Evolutionary conservation across 2,329 filamentous ascomycete genomes (phyloP), one percentile per base, ranked within the genome.

Genomic region (Cordyceps javanica): DNA sequence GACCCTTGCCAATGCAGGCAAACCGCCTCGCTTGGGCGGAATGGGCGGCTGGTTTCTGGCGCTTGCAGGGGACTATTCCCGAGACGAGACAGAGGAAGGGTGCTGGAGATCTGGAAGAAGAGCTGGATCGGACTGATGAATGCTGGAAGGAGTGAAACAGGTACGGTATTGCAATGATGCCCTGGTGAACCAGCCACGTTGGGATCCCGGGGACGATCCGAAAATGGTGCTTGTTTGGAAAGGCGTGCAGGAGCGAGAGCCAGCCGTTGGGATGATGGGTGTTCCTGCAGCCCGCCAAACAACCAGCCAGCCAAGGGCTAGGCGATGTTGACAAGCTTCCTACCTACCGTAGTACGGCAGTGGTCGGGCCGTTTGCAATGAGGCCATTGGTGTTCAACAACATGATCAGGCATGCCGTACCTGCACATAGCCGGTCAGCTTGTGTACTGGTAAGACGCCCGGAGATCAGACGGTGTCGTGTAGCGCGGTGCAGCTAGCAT

Each of bases 151-250:
- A 46, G 44, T 56, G 45, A 56, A 50, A 56, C 54, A 42, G 36
- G 32, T 16, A 34, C 26, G 25, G 41, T 34, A 21, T 13, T 34
- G 38, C 28, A n/a, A 25, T 28, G 42, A 25, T 46, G 42, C 42
- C 26, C 11, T 46, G 51, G 30, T 48, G 53, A 55, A 36, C 53
- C 42, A 48, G 53, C 54, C 54, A 49, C 54, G 34, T 41, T 39
- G 54, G 44, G 9, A 49, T 32, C 34, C 45, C 25, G 10, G 32
- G 26, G 42, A 42, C 42, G 44, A 56, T 56, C 44, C 9, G n/a
- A 56, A 28, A 26, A 49, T 16, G 44, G 54, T 41, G 34, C 34
- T 34, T 56, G 54, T 25, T 28, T 19, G 44, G n/a, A 49, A 23
- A 36, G 38, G 53, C 16, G 25, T n/a, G 11, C 14, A 5, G 41